Conservation (phyloP, 1,284 basidiomycete genomes). For the Filobasidium uniguttulatum region DNA sequence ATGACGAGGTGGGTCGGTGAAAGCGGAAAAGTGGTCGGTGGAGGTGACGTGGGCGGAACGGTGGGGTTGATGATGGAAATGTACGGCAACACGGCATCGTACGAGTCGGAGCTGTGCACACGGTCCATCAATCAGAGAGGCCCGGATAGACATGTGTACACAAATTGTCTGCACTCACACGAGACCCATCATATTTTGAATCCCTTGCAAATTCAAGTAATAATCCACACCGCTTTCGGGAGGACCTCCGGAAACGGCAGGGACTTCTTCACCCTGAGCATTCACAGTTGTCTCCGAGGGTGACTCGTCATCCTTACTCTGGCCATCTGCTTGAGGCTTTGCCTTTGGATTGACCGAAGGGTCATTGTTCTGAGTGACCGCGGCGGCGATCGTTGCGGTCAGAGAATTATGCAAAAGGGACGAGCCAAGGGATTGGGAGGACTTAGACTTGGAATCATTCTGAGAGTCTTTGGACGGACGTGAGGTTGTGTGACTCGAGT, state of each 20-base stretch:
- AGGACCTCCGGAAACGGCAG: conserved; percentile 28
- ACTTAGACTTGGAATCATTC: too few species aligned
- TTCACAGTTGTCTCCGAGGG: conserved; percentile 8
- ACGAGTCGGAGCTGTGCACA: conserved; percentile 24
- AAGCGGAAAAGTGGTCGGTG: conserved; percentile 29
- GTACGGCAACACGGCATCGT: conserved; percentile 25
- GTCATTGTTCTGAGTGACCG: conserved; percentile 9
- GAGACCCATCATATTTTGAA: conserved; percentile 38
- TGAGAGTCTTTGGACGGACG: too few species aligned
- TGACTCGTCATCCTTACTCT: conserved; percentile 1
- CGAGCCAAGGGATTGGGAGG: conserved; percentile 1
- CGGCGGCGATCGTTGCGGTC: conserved; percentile 5
- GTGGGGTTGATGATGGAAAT: conserved; percentile 18
- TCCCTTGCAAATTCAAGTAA: conserved; percentile 38
- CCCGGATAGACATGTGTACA: background rate
- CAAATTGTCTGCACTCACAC: conserved; percentile 21
- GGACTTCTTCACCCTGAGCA: conserved; percentile 15
- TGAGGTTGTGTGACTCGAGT: conserved; percentile 20
- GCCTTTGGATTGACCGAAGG: conserved; percentile 4
- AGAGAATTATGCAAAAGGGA: conserved; percentile 8
- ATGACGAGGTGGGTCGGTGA: conserved; percentile 30
- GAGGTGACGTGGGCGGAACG: conserved; percentile 11
- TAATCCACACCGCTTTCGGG: conserved; percentile 34
- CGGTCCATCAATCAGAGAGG: too few species aligned
- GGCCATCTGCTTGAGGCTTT: background rate